Percentiles rank a stretch among this genome's conserved stretches.
Evolutionary conservation across 2,329 filamentous ascomycete genomes (phyloP).

Genomic region (Phyllosticta paracitricarpa): DNA sequence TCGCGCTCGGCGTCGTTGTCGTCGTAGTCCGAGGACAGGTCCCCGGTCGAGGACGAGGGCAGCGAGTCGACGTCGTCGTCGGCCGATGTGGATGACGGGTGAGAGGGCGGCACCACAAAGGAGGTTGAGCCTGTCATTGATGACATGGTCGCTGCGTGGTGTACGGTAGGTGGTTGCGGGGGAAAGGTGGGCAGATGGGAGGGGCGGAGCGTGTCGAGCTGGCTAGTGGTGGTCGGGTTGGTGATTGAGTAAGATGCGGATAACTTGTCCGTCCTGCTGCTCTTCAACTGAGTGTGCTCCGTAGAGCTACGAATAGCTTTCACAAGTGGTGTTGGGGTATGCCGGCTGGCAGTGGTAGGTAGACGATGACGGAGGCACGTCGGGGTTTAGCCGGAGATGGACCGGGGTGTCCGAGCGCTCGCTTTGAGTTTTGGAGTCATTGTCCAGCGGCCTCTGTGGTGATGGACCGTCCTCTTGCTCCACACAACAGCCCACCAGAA

Average conservation of each 20-base stretch:
- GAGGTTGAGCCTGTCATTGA: conserved; percentile 24
- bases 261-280: not conserved
- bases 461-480: conserved; percentile 2
- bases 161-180: not conserved
- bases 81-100: conserved; percentile 15
- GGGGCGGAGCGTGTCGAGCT: not conserved
- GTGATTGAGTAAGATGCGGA: not conserved
- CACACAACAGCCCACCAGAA: conserved; percentile 1
- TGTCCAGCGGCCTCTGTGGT: not conserved
- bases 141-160: conserved; percentile 20
- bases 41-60: conserved; percentile 41
- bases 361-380: not conserved
- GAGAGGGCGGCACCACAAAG: conserved; percentile 23
- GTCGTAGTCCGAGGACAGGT: conserved; percentile 43
- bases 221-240: not conserved
- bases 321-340: not conserved
- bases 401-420: not conserved
- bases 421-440: conserved; percentile 3
- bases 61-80: conserved; percentile 40
- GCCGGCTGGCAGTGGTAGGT: not conserved
- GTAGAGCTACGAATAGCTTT: not conserved
- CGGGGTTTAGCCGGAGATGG: not conserved
- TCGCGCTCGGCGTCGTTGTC: conserved; percentile 72
- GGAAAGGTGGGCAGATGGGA: not conserved
- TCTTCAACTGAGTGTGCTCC: not conserved